These are phyloP conservation scores for Golubevia pallescens DNA, from an alignment of 1,284 basidiomycete species.

Conservation along the genomic window DNA sequence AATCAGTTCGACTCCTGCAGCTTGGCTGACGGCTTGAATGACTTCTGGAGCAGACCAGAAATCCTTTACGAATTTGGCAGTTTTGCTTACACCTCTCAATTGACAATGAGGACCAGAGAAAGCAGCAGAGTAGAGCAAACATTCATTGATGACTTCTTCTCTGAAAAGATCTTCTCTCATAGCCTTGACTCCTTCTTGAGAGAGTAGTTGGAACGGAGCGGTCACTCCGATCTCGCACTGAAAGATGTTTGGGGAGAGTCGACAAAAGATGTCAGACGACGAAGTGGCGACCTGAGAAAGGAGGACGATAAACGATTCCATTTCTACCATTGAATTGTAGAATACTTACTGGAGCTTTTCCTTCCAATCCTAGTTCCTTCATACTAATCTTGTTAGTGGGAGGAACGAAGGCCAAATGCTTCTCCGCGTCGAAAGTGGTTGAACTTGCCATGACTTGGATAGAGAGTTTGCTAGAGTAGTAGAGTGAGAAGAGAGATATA, in stretches of 20 bases:
- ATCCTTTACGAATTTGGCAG: constrained; percentile 14
- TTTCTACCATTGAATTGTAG: background rate
- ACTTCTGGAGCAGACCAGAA: constrained; percentile 40
- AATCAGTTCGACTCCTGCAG: constrained; percentile 46
- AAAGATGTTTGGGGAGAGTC: constrained; percentile 10
- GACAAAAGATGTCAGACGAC: constrained; percentile 3
- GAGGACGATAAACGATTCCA: background rate
- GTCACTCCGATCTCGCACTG: constrained; percentile 19
- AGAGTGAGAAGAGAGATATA: no score
- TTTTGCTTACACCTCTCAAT: constrained; percentile 16
- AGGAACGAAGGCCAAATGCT: no score
- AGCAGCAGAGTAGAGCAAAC: constrained; percentile 3
- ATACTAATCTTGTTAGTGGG: no score
- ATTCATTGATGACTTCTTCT: constrained; percentile 14
- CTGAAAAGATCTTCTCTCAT: constrained; percentile 35
- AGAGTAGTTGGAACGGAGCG: constrained; percentile 40
- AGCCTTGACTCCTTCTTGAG: constrained; percentile 28
- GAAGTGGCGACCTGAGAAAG: background rate
- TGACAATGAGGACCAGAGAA: constrained; percentile 16
- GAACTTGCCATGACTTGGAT: no score
- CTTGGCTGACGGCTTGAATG: constrained; percentile 29
- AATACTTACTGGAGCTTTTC: constrained; percentile 10
- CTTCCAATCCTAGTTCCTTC: constrained; percentile 26
- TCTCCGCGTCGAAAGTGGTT: no score
- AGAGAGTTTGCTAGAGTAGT: no score